phyloP scores from a whole-genome alignment of 108 stramenopile genomes.

The Skeletonema menzelii region DNA sequence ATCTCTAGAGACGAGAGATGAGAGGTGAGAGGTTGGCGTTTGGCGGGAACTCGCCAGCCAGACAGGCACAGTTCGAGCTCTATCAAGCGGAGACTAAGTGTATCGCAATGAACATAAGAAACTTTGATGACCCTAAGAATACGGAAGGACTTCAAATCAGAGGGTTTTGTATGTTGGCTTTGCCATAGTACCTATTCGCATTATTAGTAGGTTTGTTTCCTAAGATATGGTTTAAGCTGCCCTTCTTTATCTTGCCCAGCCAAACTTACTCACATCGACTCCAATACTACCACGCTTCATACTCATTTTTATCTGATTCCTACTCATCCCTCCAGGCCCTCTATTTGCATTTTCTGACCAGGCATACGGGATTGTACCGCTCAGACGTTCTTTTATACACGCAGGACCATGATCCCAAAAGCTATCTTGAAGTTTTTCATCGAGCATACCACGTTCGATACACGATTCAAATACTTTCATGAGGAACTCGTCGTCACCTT shows the following conservation, averaged over 20 bases:
- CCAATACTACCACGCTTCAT: background rate
- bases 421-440: slow-evolving; percentile 7
- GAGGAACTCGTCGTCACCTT: slow-evolving; percentile 1
- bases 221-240: too few relatives aligned
- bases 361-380: background rate
- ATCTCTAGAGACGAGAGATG: too few relatives aligned
- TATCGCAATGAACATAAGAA: too few relatives aligned
- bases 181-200: too few relatives aligned
- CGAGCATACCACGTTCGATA: background rate
- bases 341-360: slow-evolving; percentile 12
- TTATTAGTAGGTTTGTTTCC: too few relatives aligned
- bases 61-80: too few relatives aligned
- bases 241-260: slow-evolving; percentile 15
- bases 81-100: too few relatives aligned
- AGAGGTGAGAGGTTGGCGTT: too few relatives aligned
- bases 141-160: too few relatives aligned
- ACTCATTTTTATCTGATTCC: background rate
- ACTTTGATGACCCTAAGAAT: too few relatives aligned
- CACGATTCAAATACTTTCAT: slow-evolving; percentile 5
- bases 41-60: too few relatives aligned
- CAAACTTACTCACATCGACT: slow-evolving; percentile 1
- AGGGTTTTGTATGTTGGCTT: too few relatives aligned
- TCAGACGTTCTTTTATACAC: background rate
- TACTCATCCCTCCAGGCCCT: slow-evolving; percentile 1
- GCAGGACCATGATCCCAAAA: slow-evolving; percentile 2